These are phyloP conservation scores for Begonia fuchsioides DNA, from an alignment of 306 rosid genomes.

Conservation along the genomic window DNA sequence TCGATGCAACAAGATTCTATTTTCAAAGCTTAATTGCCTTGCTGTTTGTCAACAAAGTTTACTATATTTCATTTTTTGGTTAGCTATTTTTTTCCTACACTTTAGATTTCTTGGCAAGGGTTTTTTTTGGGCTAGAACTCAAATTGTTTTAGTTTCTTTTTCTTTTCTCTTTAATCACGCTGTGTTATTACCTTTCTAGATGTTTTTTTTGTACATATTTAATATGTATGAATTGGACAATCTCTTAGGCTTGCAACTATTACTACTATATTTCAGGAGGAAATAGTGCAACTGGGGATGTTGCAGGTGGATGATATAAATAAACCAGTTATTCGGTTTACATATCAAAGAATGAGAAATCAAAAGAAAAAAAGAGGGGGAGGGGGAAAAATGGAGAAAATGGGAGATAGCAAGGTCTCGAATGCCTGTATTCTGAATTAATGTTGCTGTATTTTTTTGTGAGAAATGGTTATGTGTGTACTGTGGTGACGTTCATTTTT, in stretches of 20 bases:
- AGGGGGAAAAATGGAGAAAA: no score
- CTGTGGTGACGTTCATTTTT: no score
- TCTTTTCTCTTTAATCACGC: background rate
- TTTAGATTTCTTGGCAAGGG: background rate
- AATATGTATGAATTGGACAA: background rate
- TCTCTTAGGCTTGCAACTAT: background rate
- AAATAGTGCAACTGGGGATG: constrained; percentile 40
- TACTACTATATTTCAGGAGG: constrained; percentile 20
- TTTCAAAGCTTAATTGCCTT: background rate
- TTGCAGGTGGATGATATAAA: no score
- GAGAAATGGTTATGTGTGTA: no score
- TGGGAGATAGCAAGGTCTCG: no score
- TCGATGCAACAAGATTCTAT: no score
- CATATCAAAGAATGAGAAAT: no score
- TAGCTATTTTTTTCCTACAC: background rate
- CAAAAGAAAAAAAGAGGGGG: no score
- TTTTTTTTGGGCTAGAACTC: background rate
- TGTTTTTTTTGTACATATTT: background rate
- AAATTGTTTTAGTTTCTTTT: background rate
- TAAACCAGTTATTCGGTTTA: no score
- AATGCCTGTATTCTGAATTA: no score
- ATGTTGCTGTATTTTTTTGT: no score
- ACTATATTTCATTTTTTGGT: background rate
- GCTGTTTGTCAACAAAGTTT: background rate
- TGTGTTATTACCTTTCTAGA: no score